Percentiles rank a stretch among this genome's conserved stretches.
These are phyloP conservation scores for Acer saccharum DNA, from an alignment of 345 rosid genomes.

Conservation along the genomic window DNA sequence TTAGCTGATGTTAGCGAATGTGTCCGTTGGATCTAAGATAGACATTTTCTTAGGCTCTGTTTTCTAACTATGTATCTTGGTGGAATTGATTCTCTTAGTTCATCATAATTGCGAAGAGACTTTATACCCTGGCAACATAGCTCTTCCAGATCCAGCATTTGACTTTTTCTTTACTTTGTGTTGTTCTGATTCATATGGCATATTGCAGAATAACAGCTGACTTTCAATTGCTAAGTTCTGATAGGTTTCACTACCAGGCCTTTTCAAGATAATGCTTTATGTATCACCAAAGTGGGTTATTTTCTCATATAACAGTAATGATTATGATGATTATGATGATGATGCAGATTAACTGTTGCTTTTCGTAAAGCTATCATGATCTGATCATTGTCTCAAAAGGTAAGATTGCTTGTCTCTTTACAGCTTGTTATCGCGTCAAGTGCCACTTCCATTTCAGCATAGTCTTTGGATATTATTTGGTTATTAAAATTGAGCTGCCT, in stretches of 20 bases:
- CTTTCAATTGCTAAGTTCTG: constrained; percentile 9
- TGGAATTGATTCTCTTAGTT: not conserved
- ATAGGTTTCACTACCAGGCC: constrained; percentile 12
- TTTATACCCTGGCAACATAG: not conserved
- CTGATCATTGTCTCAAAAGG: not conserved
- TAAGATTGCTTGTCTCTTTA: not conserved
- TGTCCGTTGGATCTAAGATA: not conserved
- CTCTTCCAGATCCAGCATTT: constrained; percentile 13
- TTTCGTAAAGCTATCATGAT: not conserved
- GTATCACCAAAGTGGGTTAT: not conserved
- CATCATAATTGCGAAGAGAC: not conserved
- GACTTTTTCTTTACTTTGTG: constrained; percentile 2
- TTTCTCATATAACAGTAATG: not conserved
- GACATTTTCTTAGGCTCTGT: not conserved
- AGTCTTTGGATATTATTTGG: not conserved
- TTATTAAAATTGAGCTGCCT: not conserved
- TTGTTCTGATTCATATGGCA: constrained; percentile 15
- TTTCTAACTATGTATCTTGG: not conserved
- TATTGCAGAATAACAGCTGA: constrained; percentile 10
- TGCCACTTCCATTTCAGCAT: not conserved
- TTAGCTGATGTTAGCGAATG: not conserved
- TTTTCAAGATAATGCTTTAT: not conserved
- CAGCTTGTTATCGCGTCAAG: not conserved
- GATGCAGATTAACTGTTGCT: not conserved
- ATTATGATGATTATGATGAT: constrained; percentile 1